Conservation (phyloP, 306 rosid genomes). For the Sophora flavescens region DNA sequence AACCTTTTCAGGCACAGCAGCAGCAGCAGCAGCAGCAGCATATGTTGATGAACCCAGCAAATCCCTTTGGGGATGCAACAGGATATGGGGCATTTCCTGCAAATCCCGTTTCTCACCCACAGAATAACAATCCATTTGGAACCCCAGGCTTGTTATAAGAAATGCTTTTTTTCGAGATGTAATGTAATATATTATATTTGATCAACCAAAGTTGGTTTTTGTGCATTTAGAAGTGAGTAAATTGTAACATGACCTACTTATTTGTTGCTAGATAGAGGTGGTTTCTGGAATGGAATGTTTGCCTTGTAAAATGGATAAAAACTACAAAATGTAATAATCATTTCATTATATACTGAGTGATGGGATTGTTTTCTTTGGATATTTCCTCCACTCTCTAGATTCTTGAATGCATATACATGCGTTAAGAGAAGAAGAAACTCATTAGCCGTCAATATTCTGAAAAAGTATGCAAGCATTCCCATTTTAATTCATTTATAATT, state of each 20-base stretch:
- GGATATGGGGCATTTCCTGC: slow-evolving; percentile 80
- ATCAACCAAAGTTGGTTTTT: slow-evolving; percentile 59
- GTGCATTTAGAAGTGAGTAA: slow-evolving; percentile 57
- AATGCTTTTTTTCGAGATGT: slow-evolving; percentile 43
- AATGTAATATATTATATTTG: slow-evolving; percentile 50
- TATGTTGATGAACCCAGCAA: slow-evolving; percentile 73
- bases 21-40: slow-evolving; percentile 65
- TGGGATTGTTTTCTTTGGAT: slow-evolving; percentile 40
- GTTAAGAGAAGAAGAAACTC: neutral
- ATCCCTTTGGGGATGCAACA: slow-evolving; percentile 82
- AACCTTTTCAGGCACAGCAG: slow-evolving; percentile 63
- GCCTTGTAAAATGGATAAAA: slow-evolving; percentile 57
- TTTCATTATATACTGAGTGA: slow-evolving; percentile 47
- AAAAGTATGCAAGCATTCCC: neutral
- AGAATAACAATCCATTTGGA: slow-evolving; percentile 90
- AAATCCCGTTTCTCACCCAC: slow-evolving; percentile 67
- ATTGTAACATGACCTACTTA: slow-evolving; percentile 50
- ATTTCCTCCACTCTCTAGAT: slow-evolving; percentile 22
- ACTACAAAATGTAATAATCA: slow-evolving; percentile 51
- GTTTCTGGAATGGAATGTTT: slow-evolving; percentile 52
- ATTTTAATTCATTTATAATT: no score
- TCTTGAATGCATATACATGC: neutral
- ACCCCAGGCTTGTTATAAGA: slow-evolving; percentile 81
- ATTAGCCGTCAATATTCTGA: neutral
- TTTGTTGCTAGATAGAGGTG: slow-evolving; percentile 52